Base-by-base conservation (phyloP, 2,329 filamentous ascomycete species). In the Westerdykella sp. region DNA sequence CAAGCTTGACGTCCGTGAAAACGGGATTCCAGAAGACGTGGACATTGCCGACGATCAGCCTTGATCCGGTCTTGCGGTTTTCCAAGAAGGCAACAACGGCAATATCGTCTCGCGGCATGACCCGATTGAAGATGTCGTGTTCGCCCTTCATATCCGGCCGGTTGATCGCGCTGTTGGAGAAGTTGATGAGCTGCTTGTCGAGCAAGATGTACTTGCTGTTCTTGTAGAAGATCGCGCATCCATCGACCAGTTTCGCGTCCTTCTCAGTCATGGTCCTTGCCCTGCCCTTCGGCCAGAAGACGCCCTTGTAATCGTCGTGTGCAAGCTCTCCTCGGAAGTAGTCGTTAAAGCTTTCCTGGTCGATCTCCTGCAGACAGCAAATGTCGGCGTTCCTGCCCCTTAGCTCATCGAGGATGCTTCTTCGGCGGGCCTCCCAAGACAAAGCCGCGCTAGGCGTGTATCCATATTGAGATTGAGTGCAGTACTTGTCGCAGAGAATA, bases 61-160 rank as follows among this genome's bases (percentile, higher is more conserved):
- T 83, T 12, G 88, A 83, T n/a, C 93, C 93, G 0, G 91, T 96
- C 47, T 80, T 73, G 31, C 91, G 81, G 59, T 95, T 96, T 68
- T 98, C 93, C 49, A 98, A 80, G 73, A 97, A 95, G 43, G 85
- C 82, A 38, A 95, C 80, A 38, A 95, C 84, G 13, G 86, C 93
- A 66, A 98, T 95, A 64, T 97, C 91, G 74, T 98, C 93, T 70
- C 93, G 88, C 48, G 91, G 90, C 93, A 96, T 97, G 47, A 98
- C 85, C 22, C 93, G 85, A 66, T 98, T 98, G 77, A 95, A 97
- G 44, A 97, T 91, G 59, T 98, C 93, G 62, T 95, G 87, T 59
- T 95, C 88, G 44, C 90, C 87, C 71, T 97, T 97, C 81, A 96
- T 95, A 64, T 97, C 93, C 2, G 90, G 87, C 52, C 93, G 78